phyloP scores from a whole-genome alignment of 75 land plant species.

The Azolla pinnata region DNA sequence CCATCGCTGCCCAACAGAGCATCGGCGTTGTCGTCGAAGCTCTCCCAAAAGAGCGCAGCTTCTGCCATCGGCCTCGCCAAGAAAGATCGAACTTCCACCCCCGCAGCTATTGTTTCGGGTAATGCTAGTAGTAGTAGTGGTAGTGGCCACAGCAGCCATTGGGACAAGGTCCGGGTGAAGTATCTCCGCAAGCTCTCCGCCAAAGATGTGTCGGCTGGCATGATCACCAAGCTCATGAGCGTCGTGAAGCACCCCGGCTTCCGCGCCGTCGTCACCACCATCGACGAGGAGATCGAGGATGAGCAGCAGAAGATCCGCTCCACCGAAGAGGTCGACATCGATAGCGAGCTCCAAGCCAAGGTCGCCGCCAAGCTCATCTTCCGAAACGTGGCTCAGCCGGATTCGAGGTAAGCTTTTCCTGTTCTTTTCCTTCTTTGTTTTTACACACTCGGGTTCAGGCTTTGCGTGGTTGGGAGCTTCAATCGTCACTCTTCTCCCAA shows the following conservation, averaged over 20 bases:
- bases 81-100: constrained; percentile 10
- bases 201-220: constrained; percentile 79
- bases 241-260: constrained; percentile 49
- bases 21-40: too few species aligned
- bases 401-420: constrained; percentile 32
- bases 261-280: constrained; percentile 49
- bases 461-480: too few species aligned
- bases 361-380: constrained; percentile 64
- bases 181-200: constrained; percentile 54
- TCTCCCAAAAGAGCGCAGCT: too few species aligned
- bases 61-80: constrained; percentile 1
- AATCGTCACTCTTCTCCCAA: too few species aligned
- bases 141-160: too few species aligned
- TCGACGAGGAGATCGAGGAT: constrained; percentile 9
- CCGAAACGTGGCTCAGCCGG: constrained; percentile 51
- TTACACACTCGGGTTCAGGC: too few species aligned
- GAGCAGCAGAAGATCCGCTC: constrained; percentile 22
- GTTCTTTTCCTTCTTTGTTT: too few species aligned
- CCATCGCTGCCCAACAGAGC: too few species aligned
- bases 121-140: too few species aligned
- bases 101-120: not conserved
- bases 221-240: constrained; percentile 65
- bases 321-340: constrained; percentile 38
- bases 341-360: constrained; percentile 63
- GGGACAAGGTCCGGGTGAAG: constrained; percentile 40